Evolutionary conservation across 2,329 filamentous ascomycete species (phyloP), one percentile per base, ranked within the genome.

Genomic region (Diaporthe capsici): DNA sequence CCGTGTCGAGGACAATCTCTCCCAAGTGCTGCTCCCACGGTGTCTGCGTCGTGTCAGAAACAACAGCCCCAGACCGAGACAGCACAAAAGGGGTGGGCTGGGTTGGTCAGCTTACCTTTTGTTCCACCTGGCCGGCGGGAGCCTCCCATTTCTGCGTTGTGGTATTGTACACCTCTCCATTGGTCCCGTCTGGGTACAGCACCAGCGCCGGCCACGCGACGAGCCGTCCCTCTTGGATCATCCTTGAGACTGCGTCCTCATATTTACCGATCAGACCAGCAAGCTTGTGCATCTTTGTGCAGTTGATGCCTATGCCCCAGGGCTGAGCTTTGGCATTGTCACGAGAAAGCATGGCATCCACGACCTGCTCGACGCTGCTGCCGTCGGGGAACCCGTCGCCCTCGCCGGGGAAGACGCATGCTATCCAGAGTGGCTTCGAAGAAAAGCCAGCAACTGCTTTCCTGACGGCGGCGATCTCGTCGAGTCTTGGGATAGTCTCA

Each of bases 101-200:
- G 42, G 42, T 22, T 17, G 34, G 44, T 10, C 4, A 20, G 78
- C 80, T 80, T 77, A 84, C 82, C 63, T 65, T 76, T n/a, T 77
- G 67, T 25, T 77, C 74, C 8, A 79, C 76, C 12, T 79, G 76
- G 9, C 79, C 81, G n/a, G 82, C 79, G 0, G 84, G 85, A 1
- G 84, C 74, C 77, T 88, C 89, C 92, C 92, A 94, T 71, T 83
- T 84, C 79, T 93, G 89, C 9, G 90, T 92, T 0, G 82, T 83
- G 1, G 92, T 92, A 81, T 94, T 90, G 82, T 94, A 94, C 0
- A 92, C 87, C 82, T 93, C 90, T 0, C 91, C 91, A 63, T 91
- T 92, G 1, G 92, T 93, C 0, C 92, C 92, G 81, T 94, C 92
- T 0, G 92, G 92, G 81, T 94, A 94, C 25, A 94, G 79, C 6